Evolutionary conservation across 2,329 filamentous ascomycete species (phyloP), one percentile per base, ranked within the genome.

Genomic region (Pseudogymnoascus sp.): DNA sequence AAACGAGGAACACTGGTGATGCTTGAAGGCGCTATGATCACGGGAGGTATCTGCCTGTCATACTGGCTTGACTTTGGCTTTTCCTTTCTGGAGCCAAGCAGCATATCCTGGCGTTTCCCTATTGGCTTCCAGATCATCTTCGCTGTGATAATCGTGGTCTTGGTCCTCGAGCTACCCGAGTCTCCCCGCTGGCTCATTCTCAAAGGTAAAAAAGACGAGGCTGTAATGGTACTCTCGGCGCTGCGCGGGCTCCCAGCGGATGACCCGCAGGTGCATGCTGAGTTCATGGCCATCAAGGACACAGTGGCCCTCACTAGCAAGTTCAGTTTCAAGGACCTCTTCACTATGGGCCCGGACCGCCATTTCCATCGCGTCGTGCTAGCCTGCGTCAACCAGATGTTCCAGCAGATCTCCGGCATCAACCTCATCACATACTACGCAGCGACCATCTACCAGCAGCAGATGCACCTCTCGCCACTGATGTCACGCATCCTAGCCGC

Each of bases 21-120:
- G 80, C 78, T 85, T 55, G 82, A 85, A 69, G 82, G 82, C 16
- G 81, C 81, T 4, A 68, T 84, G 61, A 84, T 85, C 65, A 83
- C 81, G 0, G 76, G 78, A 23, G 83, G 83, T 36, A 81, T 84
- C 70, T 82, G 80, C 69, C 75, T 84, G 22, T 80, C 78, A 3
- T 84, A 84, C 71, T 86, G 84, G 84, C 76, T 86, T 55, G 82
- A 85, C 65, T 80, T 84, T 42, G 83, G 82, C 19, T 76, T 84
- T 65, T 81, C 79, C 2, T 84, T 82, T 66, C 76, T 79, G 9
- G 66, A 70, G 3, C 79, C 75, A 1, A 76, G 76, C 55, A 78
- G 77, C 9, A 76, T 82, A 23, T 73, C 78, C 0, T 84, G 85
- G 85, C 77, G 85, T 2, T 86, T 87, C 69, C 85, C 85, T 0